Conservation (phyloP, 164 flowering plant species). For the Annona cherimola region DNA sequence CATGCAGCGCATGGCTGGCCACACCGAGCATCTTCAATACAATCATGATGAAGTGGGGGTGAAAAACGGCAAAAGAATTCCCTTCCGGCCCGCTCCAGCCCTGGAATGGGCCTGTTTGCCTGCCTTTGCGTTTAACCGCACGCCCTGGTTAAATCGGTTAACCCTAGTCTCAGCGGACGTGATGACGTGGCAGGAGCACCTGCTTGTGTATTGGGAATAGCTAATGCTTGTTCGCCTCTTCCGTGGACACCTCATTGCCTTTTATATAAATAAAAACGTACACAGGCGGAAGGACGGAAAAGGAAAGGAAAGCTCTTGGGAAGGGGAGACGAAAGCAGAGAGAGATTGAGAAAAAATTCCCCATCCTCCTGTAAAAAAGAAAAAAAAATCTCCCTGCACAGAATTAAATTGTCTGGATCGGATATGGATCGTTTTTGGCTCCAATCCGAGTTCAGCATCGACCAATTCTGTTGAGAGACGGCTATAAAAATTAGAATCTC, state of each 20-base stretch:
- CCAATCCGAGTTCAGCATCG: slow-evolving; percentile 8
- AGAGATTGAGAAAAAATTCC: neutral
- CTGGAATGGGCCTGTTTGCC: neutral
- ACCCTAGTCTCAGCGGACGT: neutral
- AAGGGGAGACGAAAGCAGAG: neutral
- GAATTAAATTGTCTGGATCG: neutral
- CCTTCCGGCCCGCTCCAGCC: neutral
- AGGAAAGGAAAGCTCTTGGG: neutral
- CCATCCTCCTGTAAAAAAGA: neutral
- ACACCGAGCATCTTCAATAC: too few relatives aligned
- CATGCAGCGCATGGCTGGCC: too few relatives aligned
- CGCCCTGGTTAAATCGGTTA: slow-evolving; percentile 11
- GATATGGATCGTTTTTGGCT: slow-evolving; percentile 3
- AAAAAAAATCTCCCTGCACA: neutral
- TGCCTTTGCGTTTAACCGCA: slow-evolving; percentile 2
- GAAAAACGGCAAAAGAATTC: neutral
- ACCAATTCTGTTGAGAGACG: slow-evolving; percentile 1
- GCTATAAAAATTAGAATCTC: neutral
- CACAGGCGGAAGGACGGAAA: neutral
- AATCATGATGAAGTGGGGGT: too few relatives aligned
- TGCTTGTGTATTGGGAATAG: slow-evolving; percentile 6
- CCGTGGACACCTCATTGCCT: slow-evolving; percentile 25
- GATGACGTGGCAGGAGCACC: slow-evolving; percentile 11
- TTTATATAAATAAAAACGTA: neutral
- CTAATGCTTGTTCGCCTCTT: slow-evolving; percentile 4